These are phyloP conservation scores for Dioscorea cayenensis DNA, from an alignment of 116 monocot genomes.

Conservation along the genomic window DNA sequence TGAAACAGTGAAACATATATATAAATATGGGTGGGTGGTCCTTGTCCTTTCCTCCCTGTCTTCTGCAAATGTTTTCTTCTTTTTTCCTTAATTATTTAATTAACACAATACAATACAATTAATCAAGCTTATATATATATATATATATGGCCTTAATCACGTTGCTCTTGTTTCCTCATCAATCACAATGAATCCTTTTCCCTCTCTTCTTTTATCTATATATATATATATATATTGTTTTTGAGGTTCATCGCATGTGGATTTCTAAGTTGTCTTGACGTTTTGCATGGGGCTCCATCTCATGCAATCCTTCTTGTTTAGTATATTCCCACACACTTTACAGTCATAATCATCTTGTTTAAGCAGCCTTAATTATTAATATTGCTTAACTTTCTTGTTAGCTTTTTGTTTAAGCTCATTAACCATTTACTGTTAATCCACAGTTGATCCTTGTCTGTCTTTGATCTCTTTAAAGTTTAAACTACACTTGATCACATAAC, in stretches of 20 bases:
- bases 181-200: not conserved
- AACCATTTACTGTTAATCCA: not conserved
- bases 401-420: not conserved
- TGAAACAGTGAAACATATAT: not conserved
- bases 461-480: too few relatives aligned
- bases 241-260: slow-evolving; percentile 5
- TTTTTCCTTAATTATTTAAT: too few relatives aligned
- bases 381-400: not conserved
- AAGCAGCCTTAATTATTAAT: not conserved
- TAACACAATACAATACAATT: too few relatives aligned
- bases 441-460: not conserved
- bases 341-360: slow-evolving; percentile 2
- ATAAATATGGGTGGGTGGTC: not conserved
- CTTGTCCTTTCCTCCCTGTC: slow-evolving; percentile 25
- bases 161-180: not conserved
- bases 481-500: too few relatives aligned
- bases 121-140: too few relatives aligned
- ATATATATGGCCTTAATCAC: not conserved
- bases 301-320: slow-evolving; percentile 12
- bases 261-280: slow-evolving; percentile 9
- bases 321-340: slow-evolving; percentile 27
- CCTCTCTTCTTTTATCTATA: not conserved
- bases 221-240: not conserved
- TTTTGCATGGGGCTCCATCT: slow-evolving; percentile 35
- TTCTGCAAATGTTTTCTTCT: not conserved